phyloP scores from a whole-genome alignment of 805 yeast genomes.

The Hanseniaspora valbyensis region DNA sequence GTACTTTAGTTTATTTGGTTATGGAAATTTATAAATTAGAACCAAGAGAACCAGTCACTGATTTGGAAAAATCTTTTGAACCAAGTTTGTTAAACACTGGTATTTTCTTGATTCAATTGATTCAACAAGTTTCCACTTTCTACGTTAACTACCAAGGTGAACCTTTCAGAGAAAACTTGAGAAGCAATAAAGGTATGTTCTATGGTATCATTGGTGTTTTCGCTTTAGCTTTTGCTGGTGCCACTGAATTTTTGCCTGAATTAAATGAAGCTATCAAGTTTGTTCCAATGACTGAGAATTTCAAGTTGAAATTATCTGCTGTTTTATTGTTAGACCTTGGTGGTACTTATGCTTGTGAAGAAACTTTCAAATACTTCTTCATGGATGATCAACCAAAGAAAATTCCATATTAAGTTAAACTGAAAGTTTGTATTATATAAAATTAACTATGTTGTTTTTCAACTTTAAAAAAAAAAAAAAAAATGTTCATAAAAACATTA shows the following conservation, averaged over 20 bases:
- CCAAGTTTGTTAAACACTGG: slow-evolving; percentile 94
- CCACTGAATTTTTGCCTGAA: slow-evolving; percentile 92
- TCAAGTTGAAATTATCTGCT: slow-evolving; percentile 66
- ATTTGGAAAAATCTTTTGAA: slow-evolving; percentile 73
- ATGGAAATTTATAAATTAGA: slow-evolving; percentile 73
- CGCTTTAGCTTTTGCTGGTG: slow-evolving; percentile 74
- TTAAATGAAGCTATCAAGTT: slow-evolving; percentile 83
- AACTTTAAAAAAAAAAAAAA: background rate
- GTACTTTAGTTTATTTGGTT: slow-evolving; percentile 71
- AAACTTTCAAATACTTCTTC: slow-evolving; percentile 69
- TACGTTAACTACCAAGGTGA: slow-evolving; percentile 96
- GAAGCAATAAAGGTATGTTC: slow-evolving; percentile 91
- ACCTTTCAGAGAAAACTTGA: slow-evolving; percentile 86
- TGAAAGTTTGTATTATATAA: background rate
- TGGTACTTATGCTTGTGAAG: slow-evolving; percentile 66
- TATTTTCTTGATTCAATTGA: slow-evolving; percentile 83
- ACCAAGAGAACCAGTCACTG: slow-evolving; percentile 85
- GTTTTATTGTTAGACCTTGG: slow-evolving; percentile 67
- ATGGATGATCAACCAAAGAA: slow-evolving; percentile 89
- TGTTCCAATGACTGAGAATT: slow-evolving; percentile 67
- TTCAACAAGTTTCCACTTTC: slow-evolving; percentile 94
- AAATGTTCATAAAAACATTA: too few relatives aligned
- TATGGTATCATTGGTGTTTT: slow-evolving; percentile 89
- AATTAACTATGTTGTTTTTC: background rate
- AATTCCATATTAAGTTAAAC: slow-evolving; percentile 43